These are phyloP conservation scores for Haberlea rhodopensis DNA, from an alignment of 257 asterid species.

Conservation along the genomic window DNA sequence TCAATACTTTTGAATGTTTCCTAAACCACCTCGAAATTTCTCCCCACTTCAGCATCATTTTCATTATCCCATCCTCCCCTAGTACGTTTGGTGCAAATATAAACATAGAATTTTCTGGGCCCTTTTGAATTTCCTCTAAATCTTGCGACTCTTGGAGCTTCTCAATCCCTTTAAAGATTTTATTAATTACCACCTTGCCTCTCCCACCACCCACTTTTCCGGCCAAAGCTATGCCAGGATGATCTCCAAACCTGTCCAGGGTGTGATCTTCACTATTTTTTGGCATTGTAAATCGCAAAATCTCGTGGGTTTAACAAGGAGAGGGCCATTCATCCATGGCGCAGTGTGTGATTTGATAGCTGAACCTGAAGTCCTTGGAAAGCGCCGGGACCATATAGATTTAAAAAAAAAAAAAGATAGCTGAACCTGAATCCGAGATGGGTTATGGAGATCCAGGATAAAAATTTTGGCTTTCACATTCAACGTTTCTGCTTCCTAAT, in stretches of 20 bases:
- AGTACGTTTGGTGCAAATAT: slow-evolving; percentile 57
- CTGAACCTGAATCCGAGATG: slow-evolving; percentile 34
- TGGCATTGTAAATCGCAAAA: slow-evolving; percentile 42
- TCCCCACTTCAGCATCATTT: slow-evolving; percentile 26
- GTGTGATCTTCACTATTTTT: slow-evolving; percentile 38
- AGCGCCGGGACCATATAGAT: too few relatives aligned
- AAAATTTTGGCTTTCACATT: slow-evolving; percentile 27
- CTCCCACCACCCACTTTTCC: slow-evolving; percentile 78
- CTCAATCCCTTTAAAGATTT: slow-evolving; percentile 58
- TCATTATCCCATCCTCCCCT: slow-evolving; percentile 35
- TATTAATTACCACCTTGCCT: slow-evolving; percentile 76
- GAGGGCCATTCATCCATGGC: slow-evolving; percentile 91
- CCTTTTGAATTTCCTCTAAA: slow-evolving; percentile 33
- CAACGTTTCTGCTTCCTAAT: slow-evolving; percentile 22
- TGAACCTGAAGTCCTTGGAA: too few relatives aligned
- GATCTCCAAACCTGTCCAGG: slow-evolving; percentile 28
- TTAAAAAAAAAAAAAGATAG: too few relatives aligned
- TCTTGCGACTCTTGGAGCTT: slow-evolving; percentile 43
- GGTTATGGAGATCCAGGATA: slow-evolving; percentile 29
- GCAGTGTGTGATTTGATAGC: slow-evolving; percentile 89
- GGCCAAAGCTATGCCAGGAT: slow-evolving; percentile 45
- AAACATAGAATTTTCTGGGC: slow-evolving; percentile 33
- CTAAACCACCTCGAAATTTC: slow-evolving; percentile 22
- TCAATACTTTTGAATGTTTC: slow-evolving; percentile 29
- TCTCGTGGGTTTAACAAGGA: slow-evolving; percentile 57